Evolutionary conservation across 441 rosid species (phyloP).

Genomic region (Populus hybrid): DNA sequence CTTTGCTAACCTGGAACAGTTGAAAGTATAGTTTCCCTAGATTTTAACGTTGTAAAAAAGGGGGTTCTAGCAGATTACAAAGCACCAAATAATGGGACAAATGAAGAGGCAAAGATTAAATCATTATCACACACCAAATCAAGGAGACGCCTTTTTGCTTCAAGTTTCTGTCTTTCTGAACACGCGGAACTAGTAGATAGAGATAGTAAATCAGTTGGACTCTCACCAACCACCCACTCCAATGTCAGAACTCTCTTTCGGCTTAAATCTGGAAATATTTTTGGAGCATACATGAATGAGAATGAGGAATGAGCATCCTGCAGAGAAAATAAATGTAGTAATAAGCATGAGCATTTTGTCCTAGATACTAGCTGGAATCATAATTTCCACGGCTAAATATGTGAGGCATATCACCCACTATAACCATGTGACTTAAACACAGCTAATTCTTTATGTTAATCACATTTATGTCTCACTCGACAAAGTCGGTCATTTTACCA

Average conservation of each 20-base stretch:
- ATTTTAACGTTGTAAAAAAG: not conserved
- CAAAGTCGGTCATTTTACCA: not conserved
- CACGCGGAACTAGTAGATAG: slow-evolving; percentile 37
- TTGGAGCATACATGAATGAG: slow-evolving; percentile 69
- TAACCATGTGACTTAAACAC: not conserved
- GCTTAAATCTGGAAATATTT: slow-evolving; percentile 56
- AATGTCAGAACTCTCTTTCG: slow-evolving; percentile 90
- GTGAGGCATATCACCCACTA: not conserved
- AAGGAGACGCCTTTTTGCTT: slow-evolving; percentile 70
- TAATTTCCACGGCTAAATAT: not conserved
- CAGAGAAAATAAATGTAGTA: slow-evolving; percentile 27
- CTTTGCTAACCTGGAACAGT: slow-evolving; percentile 73
- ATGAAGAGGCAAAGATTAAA: not conserved
- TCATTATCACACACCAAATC: slow-evolving; percentile 57
- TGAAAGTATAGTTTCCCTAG: not conserved
- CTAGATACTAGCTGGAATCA: slow-evolving; percentile 1
- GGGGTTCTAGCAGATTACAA: not conserved
- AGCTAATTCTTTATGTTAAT: not conserved
- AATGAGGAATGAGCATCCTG: slow-evolving; percentile 81
- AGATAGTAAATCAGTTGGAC: slow-evolving; percentile 67
- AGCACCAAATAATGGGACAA: not conserved
- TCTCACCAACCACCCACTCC: slow-evolving; percentile 98
- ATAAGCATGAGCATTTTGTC: slow-evolving; percentile 22
- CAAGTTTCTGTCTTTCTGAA: slow-evolving; percentile 56
- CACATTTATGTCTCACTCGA: not conserved